Base-by-base conservation (phyloP, 2,329 filamentous ascomycete genomes). In the Pezicula rhizophila region DNA sequence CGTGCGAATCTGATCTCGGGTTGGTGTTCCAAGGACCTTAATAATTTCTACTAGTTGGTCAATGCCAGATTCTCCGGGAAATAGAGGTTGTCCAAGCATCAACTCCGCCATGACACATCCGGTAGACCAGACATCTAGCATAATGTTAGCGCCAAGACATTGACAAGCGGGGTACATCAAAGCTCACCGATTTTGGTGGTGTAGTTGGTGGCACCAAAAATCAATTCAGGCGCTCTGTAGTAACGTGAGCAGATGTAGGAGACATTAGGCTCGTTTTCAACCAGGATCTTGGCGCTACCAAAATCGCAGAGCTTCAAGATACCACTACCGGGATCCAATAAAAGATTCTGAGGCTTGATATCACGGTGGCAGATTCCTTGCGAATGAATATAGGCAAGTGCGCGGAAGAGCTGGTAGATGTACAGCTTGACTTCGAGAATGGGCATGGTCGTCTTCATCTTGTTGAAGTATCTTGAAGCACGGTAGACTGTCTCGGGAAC, bases 161-260 rank as follows among this genome's bases (percentile, higher is more conserved):
- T n/a, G 12, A 38, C 44, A 31, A 38, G 31, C 38, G 46, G 40
- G 46, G 14, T 23, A 51, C 25, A 47, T 38, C 39, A 49, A 49
- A 51, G 67, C 85, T 70, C 82, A 99, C 93, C 93, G 69, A 99
- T 99, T 77, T 99, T 99, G 60, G 93, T 97, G 50, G 93, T 97
- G 75, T 99, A 99, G 75, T 99, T 99, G 46, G 93, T 99, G 35
- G 93, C 93, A 60, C 93, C 93, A 65, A 99, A 99, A 64, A 99
- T 99, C 67, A 99, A 78, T 70, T 99, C 93, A 2, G 93, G 93
- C 44, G 93, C 93, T 65, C 93, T 86, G 76, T 99, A 99, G 77
- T 99, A 99, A 64, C 93, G 84, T 53, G 93, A 99, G 77, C 93
- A 99, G 65, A 99, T 99, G 78, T 99, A 99, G 46, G 93, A 99